phyloP scores from a whole-genome alignment of 2,329 filamentous ascomycete genomes.

The Teratosphaeria epicoccoides region DNA sequence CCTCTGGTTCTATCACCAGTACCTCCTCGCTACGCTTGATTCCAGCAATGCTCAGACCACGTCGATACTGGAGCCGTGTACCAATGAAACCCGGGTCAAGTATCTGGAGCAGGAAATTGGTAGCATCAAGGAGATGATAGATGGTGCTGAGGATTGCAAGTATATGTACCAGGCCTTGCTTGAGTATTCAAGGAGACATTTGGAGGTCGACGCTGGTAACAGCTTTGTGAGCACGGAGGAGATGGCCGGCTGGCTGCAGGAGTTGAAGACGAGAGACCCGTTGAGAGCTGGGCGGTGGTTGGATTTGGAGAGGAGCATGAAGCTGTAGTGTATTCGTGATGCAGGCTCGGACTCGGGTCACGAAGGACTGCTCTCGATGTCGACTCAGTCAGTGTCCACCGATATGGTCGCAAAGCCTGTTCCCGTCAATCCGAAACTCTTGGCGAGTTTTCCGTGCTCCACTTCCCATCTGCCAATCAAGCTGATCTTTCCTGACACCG shows the following conservation, averaged over 20 bases:
- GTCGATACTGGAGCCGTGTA: constrained; percentile 53
- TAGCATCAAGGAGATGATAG: constrained; percentile 55
- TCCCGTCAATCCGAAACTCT: no score
- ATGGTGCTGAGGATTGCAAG: constrained; percentile 61
- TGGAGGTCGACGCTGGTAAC: constrained; percentile 39
- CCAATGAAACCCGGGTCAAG: constrained; percentile 47
- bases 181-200: constrained; percentile 56
- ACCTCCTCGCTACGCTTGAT: constrained; percentile 59
- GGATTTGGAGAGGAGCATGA: constrained; percentile 49
- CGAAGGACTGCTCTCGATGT: background rate
- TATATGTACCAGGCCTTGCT: constrained; percentile 85
- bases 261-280: constrained; percentile 60
- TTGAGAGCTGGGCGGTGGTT: constrained; percentile 65
- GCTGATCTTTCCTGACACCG: no score
- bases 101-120: constrained; percentile 63
- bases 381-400: background rate
- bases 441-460: no score
- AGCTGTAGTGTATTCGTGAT: constrained; percentile 21
- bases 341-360: background rate
- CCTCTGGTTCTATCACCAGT: constrained; percentile 94
- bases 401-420: no score
- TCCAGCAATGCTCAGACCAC: constrained; percentile 37
- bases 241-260: constrained; percentile 46
- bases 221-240: constrained; percentile 33
- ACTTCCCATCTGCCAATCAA: no score